Evolutionary conservation across 495 filamentous ascomycete genomes (phyloP).

Genomic region (Clohesyomyces aquaticus): DNA sequence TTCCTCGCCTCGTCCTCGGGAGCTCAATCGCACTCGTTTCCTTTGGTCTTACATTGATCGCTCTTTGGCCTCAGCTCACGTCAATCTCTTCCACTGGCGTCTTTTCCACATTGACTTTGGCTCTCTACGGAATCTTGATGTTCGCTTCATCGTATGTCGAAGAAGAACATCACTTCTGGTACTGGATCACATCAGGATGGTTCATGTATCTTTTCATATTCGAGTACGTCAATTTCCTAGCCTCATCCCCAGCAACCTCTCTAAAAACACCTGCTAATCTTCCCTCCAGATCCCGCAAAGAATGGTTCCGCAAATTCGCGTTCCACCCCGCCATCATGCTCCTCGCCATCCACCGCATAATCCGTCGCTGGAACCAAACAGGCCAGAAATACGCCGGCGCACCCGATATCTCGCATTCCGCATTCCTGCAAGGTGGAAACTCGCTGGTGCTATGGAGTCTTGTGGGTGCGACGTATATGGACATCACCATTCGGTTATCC

Average conservation of each 20-base stretch:
- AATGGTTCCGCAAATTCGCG: conserved; percentile 24
- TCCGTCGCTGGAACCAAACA: conserved; percentile 90
- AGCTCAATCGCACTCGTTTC: conserved; percentile 55
- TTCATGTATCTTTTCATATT: conserved; percentile 49
- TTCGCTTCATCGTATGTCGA: conserved; percentile 97
- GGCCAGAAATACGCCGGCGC: conserved; percentile 91
- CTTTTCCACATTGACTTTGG: conserved; percentile 50
- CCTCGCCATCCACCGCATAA: conserved; percentile 55
- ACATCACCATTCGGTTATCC: conserved; percentile 27
- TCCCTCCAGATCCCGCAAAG: conserved; percentile 21
- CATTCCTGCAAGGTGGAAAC: conserved; percentile 58
- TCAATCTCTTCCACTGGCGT: conserved; percentile 33
- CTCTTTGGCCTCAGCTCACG: conserved; percentile 14
- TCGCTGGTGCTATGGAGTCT: conserved; percentile 73
- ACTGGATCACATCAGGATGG: conserved; percentile 85
- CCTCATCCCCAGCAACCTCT: not conserved
- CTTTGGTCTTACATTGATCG: conserved; percentile 46
- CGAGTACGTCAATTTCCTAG: not conserved
- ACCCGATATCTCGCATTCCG: conserved; percentile 75
- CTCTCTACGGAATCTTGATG: conserved; percentile 83
- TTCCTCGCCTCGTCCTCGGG: conserved; percentile 61
- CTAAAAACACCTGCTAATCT: not conserved
- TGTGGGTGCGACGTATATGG: conserved; percentile 68
- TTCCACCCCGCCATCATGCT: conserved; percentile 48
- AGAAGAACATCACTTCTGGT: conserved; percentile 99